Conservation (phyloP, 306 rosid genomes). For the Mimosa bimucronata region DNA sequence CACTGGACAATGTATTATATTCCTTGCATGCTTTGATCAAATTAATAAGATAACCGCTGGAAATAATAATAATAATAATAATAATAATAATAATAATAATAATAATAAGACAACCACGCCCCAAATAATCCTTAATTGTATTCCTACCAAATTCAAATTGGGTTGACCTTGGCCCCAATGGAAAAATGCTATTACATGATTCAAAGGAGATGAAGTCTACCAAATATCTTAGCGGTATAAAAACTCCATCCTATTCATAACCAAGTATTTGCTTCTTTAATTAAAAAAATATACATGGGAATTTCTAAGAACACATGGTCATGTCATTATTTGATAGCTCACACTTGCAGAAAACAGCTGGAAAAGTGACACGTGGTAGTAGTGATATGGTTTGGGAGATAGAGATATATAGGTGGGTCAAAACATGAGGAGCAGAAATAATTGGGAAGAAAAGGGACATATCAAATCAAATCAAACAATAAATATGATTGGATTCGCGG, state of each 20-base stretch:
- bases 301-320: neutral
- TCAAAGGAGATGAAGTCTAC: too few species aligned
- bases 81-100: too few species aligned
- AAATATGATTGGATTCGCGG: neutral
- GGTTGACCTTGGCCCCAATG: neutral
- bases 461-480: neutral
- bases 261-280: too few species aligned
- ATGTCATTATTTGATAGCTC: neutral
- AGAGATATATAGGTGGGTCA: neutral
- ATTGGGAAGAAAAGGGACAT: neutral
- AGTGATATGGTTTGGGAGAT: neutral
- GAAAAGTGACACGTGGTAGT: neutral
- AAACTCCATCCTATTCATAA: too few species aligned
- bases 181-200: neutral
- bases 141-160: neutral
- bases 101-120: neutral
- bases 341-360: neutral
- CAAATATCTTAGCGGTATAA: too few species aligned
- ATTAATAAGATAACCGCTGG: neutral
- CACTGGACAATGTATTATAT: neutral
- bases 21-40: neutral
- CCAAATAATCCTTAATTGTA: neutral
- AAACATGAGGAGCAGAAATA: neutral
- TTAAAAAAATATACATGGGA: too few species aligned
- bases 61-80: too few species aligned